phyloP scores from a whole-genome alignment of 441 rosid species.

The Caryocar brasiliense region DNA sequence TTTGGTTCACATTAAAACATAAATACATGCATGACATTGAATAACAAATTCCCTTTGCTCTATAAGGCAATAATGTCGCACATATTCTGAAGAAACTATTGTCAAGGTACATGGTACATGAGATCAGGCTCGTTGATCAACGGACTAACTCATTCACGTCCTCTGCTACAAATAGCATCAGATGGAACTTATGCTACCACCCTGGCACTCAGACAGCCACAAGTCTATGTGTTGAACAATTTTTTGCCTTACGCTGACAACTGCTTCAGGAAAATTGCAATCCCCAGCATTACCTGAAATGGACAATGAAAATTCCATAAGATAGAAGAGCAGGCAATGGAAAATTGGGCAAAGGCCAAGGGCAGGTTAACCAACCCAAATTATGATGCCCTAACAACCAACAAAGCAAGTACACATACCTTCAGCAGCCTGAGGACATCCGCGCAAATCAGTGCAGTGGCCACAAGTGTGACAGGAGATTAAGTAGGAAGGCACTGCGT shows the following conservation, averaged over 20 bases:
- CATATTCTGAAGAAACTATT: no score
- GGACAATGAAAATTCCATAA: background rate
- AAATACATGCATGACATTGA: no score
- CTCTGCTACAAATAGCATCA: constrained; percentile 10
- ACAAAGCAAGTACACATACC: constrained; percentile 28
- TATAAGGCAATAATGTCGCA: no score
- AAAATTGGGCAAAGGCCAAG: no score
- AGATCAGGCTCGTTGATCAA: no score
- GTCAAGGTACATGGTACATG: no score
- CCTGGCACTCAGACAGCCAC: constrained; percentile 79
- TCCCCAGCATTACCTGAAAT: constrained; percentile 59
- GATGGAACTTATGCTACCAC: constrained; percentile 31
- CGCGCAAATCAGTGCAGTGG: constrained; percentile 88
- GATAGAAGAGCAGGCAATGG: background rate
- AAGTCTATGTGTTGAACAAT: constrained; percentile 66
- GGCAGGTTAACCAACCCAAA: no score
- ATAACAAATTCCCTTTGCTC: no score
- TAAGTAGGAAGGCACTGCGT: constrained; percentile 73
- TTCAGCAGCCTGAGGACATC: constrained; percentile 93
- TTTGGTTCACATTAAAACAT: no score
- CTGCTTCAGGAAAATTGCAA: constrained; percentile 81
- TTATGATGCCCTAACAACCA: background rate
- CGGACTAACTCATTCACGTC: background rate
- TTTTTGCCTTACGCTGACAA: constrained; percentile 69
- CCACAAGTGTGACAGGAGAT: constrained; percentile 81